A percentile compares a stretch with the other conserved stretches of the same genome.
These are phyloP conservation scores for Euptelea pleiosperma DNA, from an alignment of 164 flowering plant genomes.

Conservation along the genomic window DNA sequence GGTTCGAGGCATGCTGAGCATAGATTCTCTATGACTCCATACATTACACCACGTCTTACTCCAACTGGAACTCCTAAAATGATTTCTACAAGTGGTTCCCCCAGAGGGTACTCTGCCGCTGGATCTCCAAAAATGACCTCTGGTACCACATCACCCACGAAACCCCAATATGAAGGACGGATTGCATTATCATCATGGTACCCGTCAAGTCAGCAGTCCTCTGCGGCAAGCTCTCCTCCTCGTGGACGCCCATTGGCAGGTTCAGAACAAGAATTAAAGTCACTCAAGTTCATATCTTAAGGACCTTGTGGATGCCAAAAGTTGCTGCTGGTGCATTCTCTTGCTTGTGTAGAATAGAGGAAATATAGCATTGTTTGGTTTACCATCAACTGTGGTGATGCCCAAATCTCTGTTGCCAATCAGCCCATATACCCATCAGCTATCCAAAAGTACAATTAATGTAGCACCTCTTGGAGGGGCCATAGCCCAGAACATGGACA, in stretches of 20 bases:
- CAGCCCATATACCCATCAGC: too few species aligned
- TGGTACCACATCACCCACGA: slow-evolving; percentile 64
- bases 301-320: too few species aligned
- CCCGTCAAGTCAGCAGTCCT: slow-evolving; percentile 88
- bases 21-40: slow-evolving; percentile 71
- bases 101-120: slow-evolving; percentile 69
- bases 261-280: slow-evolving; percentile 13
- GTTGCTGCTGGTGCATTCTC: too few species aligned
- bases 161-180: slow-evolving; percentile 48
- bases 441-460: too few species aligned
- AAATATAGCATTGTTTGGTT: too few species aligned
- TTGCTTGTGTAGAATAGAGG: too few species aligned
- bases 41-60: slow-evolving; percentile 73
- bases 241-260: slow-evolving; percentile 74
- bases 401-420: too few species aligned
- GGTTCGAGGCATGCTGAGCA: slow-evolving; percentile 45
- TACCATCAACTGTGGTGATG: too few species aligned
- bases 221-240: slow-evolving; percentile 95
- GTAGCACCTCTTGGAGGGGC: too few species aligned
- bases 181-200: slow-evolving; percentile 61
- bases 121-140: slow-evolving; percentile 64
- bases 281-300: not conserved
- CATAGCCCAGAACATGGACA: too few species aligned
- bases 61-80: slow-evolving; percentile 79
- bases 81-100: slow-evolving; percentile 61